A percentile compares a stretch with the other conserved stretches of the same genome.
These are phyloP conservation scores for Amniculicola lignicola DNA, from an alignment of 495 filamentous ascomycete species.

Conservation along the genomic window DNA sequence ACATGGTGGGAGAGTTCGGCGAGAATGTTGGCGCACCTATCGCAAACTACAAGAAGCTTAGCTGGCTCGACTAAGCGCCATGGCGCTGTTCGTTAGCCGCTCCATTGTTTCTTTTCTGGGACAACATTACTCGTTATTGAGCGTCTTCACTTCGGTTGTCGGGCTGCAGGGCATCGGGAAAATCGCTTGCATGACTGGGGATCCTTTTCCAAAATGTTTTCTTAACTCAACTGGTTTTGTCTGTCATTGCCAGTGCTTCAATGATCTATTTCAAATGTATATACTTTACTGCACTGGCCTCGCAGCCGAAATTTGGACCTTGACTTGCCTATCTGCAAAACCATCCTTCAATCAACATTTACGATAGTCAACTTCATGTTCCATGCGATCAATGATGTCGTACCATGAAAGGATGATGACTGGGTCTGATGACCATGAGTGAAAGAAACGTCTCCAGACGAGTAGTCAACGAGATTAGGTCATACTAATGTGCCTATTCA, in stretches of 20 bases:
- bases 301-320: no score
- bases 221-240: background rate
- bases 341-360: no score
- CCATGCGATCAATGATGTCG: no score
- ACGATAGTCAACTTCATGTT: no score
- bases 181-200: slow-evolving; percentile 9
- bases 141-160: slow-evolving; percentile 20
- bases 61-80: slow-evolving; percentile 30
- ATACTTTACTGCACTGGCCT: background rate
- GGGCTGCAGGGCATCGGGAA: slow-evolving; percentile 18
- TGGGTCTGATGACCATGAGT: no score
- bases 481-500: no score
- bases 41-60: slow-evolving; percentile 36
- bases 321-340: no score
- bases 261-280: background rate
- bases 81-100: background rate
- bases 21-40: slow-evolving; percentile 58
- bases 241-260: background rate
- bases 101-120: slow-evolving; percentile 7
- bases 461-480: no score
- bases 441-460: no score
- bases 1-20: slow-evolving; percentile 63
- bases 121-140: slow-evolving; percentile 4
- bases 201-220: background rate
- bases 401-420: no score